Evolutionary conservation across 2,329 filamentous ascomycete genomes (phyloP), one percentile per base, ranked within the genome.

Genomic region (Botrytis byssoidea): DNA sequence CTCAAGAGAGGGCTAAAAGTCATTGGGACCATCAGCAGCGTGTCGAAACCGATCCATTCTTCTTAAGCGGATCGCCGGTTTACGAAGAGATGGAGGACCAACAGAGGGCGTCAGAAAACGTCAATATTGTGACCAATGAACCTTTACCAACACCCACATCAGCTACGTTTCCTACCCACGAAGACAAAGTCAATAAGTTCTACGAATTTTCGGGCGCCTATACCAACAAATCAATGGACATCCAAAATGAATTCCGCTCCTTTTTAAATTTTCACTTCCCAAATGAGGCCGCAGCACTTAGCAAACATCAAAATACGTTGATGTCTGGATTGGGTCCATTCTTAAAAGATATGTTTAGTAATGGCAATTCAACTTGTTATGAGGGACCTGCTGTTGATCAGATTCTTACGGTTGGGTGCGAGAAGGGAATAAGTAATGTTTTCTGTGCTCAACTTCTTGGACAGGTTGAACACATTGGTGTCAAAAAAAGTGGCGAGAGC

Each of bases 321-420:
- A 80, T 87, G 1, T 84, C 85, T 0, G 87, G 88, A 61, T 82
- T 85, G 61, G 84, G 86, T 29, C 74, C 78, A 57, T 51, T 80
- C 5, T 82, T 79, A 80, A 81, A 81, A 64, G 78, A 79, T 7
- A 77, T 81, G 10, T 81, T 82, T 60, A 75, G 75, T 37, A 78
- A 77, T 64, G 37, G 35, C 8, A 66, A 22, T n/a, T 42, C 60
- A 10, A 25, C 29, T 8, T 29, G n/a, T 55, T 76, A 76, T 60
- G 77, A 78, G 35, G 74, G 77, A 16, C 72, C 66, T 29, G 84
- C 83, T 55, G 81, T 89, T 20, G 88, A 91, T 76, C 84, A 90
- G 67, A 88, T 91, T 5, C 79, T 91, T 20, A 89, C 89, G 3
- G 82, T 91, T 32, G 89, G 89, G 5, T 85, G 85, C 6, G 88